A percentile compares a stretch with the other conserved stretches of the same genome.
phyloP scores from a whole-genome alignment of 345 rosid genomes.

The Trapa bicornis region DNA sequence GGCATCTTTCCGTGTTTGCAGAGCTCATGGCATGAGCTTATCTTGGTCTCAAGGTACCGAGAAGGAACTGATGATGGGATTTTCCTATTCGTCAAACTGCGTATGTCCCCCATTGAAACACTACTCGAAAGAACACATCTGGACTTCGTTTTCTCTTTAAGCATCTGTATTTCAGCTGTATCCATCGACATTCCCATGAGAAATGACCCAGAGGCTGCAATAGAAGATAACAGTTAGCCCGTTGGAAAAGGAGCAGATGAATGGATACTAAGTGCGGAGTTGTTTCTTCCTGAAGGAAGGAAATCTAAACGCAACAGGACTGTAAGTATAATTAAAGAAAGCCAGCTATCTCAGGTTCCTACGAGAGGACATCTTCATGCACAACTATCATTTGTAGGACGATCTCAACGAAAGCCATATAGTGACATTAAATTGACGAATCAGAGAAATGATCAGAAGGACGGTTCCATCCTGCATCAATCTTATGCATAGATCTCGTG shows the following conservation, averaged over 20 bases:
- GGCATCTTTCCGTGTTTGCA: conserved; percentile 50
- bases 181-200: not conserved
- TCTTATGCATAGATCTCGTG: not conserved
- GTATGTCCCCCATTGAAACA: conserved; percentile 31
- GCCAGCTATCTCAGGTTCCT: not conserved
- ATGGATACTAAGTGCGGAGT: not conserved
- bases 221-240: not conserved
- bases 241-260: not conserved
- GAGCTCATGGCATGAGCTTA: conserved; percentile 65
- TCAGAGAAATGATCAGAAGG: not conserved
- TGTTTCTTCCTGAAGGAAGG: not conserved
- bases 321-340: not conserved
- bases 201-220: not conserved
- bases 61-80: conserved; percentile 26
- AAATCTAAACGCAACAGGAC: not conserved
- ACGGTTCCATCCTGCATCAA: not conserved
- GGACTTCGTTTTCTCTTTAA: not conserved
- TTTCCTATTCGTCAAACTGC: conserved; percentile 9
- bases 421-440: not conserved
- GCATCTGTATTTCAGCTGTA: not conserved
- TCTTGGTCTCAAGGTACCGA: conserved; percentile 47
- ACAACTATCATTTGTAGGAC: not conserved
- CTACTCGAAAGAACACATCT: conserved; percentile 16
- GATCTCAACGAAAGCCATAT: not conserved
- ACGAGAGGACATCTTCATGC: not conserved